Evolutionary conservation across 225 moss, liverwort and hornwort genomes (phyloP).

Genomic region (Sphagnum contortum): DNA sequence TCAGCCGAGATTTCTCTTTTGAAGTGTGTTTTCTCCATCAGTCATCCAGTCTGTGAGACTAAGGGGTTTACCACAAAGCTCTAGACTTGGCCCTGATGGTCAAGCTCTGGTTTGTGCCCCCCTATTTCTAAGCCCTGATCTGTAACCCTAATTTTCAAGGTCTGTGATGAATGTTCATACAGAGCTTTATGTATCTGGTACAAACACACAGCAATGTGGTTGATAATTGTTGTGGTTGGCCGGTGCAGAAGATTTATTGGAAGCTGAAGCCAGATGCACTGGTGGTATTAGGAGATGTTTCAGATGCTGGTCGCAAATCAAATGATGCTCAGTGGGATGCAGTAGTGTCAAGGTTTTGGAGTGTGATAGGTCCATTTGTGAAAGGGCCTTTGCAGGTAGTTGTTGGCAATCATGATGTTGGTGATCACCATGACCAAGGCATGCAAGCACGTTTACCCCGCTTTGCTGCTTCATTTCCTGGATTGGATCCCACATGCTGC

Average conservation of each 20-base stretch:
- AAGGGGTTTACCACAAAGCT: no score
- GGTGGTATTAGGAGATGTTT: constrained; percentile 50
- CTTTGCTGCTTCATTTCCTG: constrained; percentile 40
- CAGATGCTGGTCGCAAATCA: constrained; percentile 48
- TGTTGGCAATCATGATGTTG: constrained; percentile 56
- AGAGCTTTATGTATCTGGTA: no score
- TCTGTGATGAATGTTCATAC: no score
- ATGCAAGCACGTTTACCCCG: constrained; percentile 32
- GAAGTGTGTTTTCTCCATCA: no score
- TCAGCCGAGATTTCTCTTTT: no score
- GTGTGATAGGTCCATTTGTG: constrained; percentile 25
- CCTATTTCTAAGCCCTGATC: no score
- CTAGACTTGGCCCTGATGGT: no score
- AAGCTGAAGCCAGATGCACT: constrained; percentile 35
- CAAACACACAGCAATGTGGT: no score
- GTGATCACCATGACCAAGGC: constrained; percentile 39
- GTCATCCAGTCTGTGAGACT: no score
- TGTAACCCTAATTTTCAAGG: no score
- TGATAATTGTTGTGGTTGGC: no score
- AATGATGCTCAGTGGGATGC: constrained; percentile 34
- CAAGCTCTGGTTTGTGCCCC: no score
- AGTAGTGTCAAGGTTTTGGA: constrained; percentile 34
- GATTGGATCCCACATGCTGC: constrained; percentile 27
- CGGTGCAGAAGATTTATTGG: constrained; percentile 21
- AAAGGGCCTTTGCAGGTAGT: constrained; percentile 31